Evolutionary conservation across 139 green algal genomes (phyloP).

Genomic region (Deuterostichococcus epilithicus): DNA sequence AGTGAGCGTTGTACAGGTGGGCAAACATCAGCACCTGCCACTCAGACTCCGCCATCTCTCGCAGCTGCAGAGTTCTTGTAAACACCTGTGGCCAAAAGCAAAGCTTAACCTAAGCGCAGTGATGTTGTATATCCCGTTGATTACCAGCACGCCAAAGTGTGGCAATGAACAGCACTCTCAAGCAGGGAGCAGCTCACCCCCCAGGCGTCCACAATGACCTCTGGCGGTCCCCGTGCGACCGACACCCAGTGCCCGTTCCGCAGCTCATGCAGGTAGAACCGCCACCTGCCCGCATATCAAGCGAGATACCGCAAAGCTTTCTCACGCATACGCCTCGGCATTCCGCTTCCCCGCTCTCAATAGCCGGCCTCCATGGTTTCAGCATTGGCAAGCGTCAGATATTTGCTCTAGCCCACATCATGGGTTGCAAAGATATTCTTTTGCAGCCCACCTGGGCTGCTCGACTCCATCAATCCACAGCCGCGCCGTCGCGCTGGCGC

Average conservation of each 20-base stretch:
- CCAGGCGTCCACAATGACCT: slow-evolving; percentile 47
- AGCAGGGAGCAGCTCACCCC: slow-evolving; percentile 24
- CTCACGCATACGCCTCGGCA: too few relatives aligned
- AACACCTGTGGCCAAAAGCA: slow-evolving; percentile 2
- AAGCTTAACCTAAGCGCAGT: too few relatives aligned
- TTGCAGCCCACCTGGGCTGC: slow-evolving; percentile 9
- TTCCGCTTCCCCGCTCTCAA: not conserved
- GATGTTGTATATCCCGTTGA: not conserved
- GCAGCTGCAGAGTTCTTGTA: not conserved
- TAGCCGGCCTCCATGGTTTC: not conserved
- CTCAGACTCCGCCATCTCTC: not conserved
- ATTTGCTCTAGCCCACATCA: too few relatives aligned
- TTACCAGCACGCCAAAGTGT: not conserved
- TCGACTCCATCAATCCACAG: slow-evolving; percentile 19
- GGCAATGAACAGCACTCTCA: not conserved
- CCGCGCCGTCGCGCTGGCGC: slow-evolving; percentile 15
- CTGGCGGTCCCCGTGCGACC: slow-evolving; percentile 49
- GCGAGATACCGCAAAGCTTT: too few relatives aligned
- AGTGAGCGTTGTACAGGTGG: not conserved
- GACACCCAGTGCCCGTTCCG: slow-evolving; percentile 52
- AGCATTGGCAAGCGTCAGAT: not conserved
- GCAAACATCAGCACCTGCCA: not conserved
- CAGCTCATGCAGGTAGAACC: slow-evolving; percentile 54
- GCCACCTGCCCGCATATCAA: slow-evolving; percentile 24
- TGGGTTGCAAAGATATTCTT: not conserved